These are phyloP conservation scores for Eucalyptus viminalis DNA, from an alignment of 345 rosid species.

Conservation along the genomic window DNA sequence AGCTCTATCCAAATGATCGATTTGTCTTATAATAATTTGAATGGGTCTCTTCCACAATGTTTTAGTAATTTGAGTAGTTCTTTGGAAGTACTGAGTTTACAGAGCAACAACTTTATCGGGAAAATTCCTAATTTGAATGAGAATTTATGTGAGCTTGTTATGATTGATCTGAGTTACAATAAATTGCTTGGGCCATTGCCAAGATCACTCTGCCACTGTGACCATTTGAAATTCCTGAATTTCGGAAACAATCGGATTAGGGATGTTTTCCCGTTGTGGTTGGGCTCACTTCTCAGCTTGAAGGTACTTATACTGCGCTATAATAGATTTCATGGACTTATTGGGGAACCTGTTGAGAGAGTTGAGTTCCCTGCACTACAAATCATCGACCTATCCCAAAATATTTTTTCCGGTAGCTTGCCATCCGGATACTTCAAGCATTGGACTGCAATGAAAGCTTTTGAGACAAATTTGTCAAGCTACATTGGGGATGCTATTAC, in stretches of 20 bases:
- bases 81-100: not conserved
- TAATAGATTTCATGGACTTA: not conserved
- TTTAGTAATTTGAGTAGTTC: not conserved
- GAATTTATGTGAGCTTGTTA: not conserved
- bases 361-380: not conserved
- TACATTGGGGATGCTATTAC: not conserved
- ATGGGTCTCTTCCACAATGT: slow-evolving; percentile 16
- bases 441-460: not conserved
- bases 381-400: not conserved
- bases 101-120: not conserved
- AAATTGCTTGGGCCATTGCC: not conserved
- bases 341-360: not conserved
- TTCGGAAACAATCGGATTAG: not conserved
- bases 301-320: not conserved
- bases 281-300: not conserved
- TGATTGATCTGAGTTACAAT: not conserved
- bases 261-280: slow-evolving; percentile 1
- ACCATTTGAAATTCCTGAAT: not conserved
- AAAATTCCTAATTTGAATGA: not conserved
- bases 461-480: not conserved
- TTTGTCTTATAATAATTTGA: slow-evolving; percentile 5
- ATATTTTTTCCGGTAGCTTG: not conserved
- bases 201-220: not conserved
- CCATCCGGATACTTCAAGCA: not conserved
- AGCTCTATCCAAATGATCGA: not conserved